Conservation (phyloP, 257 asterid genomes). For the Cordia subcordata region DNA sequence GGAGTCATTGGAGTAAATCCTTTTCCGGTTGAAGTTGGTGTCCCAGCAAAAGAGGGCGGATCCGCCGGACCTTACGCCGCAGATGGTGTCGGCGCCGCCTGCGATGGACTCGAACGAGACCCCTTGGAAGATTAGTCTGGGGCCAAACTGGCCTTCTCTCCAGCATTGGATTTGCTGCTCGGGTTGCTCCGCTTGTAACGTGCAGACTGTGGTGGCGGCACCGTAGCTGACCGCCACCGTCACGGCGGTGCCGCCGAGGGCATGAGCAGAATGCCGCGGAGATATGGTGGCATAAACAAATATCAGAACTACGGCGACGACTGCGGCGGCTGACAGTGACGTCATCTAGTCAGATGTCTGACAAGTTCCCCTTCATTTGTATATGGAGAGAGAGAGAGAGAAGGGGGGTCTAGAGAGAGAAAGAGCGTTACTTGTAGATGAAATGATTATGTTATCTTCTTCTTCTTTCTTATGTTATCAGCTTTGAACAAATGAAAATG, state of each 20-base stretch:
- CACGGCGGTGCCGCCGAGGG: slow-evolving; percentile 63
- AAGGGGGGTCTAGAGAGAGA: slow-evolving; percentile 8
- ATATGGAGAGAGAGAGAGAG: slow-evolving; percentile 13
- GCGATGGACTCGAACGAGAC: slow-evolving; percentile 64
- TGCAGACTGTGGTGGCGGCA: slow-evolving; percentile 53
- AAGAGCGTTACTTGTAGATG: background rate
- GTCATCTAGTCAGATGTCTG: slow-evolving; percentile 40
- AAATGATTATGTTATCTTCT: no score
- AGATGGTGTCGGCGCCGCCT: slow-evolving; percentile 59
- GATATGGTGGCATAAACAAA: slow-evolving; percentile 13
- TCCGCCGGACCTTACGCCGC: slow-evolving; percentile 70
- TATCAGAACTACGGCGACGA: slow-evolving; percentile 12
- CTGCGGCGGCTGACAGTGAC: slow-evolving; percentile 22
- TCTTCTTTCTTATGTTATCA: no score
- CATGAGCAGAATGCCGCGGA: slow-evolving; percentile 32
- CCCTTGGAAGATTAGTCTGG: slow-evolving; percentile 31
- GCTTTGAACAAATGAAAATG: no score
- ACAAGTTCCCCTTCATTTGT: slow-evolving; percentile 34
- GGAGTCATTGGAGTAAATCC: slow-evolving; percentile 41
- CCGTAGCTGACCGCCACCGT: slow-evolving; percentile 72
- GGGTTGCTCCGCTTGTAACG: slow-evolving; percentile 48
- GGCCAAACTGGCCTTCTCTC: slow-evolving; percentile 26
- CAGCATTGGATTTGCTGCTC: slow-evolving; percentile 67
- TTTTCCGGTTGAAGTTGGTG: slow-evolving; percentile 33
- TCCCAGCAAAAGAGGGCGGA: slow-evolving; percentile 68